phyloP scores from a whole-genome alignment of 1,284 basidiomycete genomes.

The Ganoderma leucocontextum region DNA sequence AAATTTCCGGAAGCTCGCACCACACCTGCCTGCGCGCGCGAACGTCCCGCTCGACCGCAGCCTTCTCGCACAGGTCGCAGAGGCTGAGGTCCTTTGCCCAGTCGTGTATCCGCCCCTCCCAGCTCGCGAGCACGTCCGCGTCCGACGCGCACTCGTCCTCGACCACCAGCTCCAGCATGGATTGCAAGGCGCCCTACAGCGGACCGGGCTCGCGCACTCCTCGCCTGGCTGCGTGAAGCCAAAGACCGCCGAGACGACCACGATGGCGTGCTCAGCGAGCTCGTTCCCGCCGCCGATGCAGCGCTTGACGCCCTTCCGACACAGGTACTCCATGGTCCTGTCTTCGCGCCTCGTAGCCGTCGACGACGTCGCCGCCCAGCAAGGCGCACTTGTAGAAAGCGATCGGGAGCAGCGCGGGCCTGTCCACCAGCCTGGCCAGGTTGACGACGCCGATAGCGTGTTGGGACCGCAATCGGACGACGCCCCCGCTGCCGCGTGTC shows the following conservation, averaged over 20 bases:
- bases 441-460: slow-evolving; percentile 17
- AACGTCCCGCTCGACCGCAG: neutral
- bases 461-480: too few species aligned
- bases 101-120: neutral
- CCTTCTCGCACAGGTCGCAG: neutral
- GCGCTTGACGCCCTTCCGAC: slow-evolving; percentile 1
- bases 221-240: neutral
- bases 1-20: neutral
- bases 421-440: slow-evolving; percentile 14
- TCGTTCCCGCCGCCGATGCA: slow-evolving; percentile 7
- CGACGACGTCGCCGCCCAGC: slow-evolving; percentile 8
- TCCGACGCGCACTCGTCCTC: neutral
- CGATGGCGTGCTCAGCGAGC: neutral
- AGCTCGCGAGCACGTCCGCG: neutral
- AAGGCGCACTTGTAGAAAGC: slow-evolving; percentile 16
- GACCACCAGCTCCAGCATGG: neutral
- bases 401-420: slow-evolving; percentile 10
- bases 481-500: neutral
- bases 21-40: neutral
- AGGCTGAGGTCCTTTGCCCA: neutral
- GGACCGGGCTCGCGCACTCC: neutral
- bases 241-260: neutral
- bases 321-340: slow-evolving; percentile 7
- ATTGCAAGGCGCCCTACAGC: neutral
- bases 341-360: slow-evolving; percentile 15